Evolutionary conservation across 495 filamentous ascomycete genomes (phyloP), one percentile per base, ranked within the genome.

Genomic region (Trichoderma erinaceum): DNA sequence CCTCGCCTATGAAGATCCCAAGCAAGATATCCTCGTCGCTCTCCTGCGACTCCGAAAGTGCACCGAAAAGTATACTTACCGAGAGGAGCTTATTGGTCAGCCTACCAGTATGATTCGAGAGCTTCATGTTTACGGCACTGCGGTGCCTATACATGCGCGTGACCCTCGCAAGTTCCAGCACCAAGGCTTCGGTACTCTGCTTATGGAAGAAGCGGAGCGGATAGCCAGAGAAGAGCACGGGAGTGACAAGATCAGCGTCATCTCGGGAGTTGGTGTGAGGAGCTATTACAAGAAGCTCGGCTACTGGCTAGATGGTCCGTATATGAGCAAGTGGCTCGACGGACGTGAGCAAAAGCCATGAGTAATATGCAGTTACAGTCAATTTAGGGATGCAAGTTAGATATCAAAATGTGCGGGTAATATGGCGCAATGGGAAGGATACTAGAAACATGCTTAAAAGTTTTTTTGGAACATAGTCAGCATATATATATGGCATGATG

Each of bases 121-220:
- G 76, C 81, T 99, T 66, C 95, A 99, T 78, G 95, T 99, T 2
- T 99, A 99, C 75, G 95, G 95, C 16, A 92, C 90, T 67, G 95
- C 95, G 1, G 95, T 99, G 12, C 95, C 95, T 1, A 87, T 99
- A 66, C 95, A 99, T 75, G 93, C 91, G 12, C 84, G 95, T 67
- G 94, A 98, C 74, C 90, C 93, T 11, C 87, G 88, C 74, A 99
- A 99, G 77, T 98, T 97, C 79, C 95, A 99, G 81, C 95, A 99
- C 79, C 96, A 97, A 74, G 95, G 95, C 0, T 99, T 96, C 72
- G 95, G 95, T 32, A 98, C 96, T 3, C 77, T 99, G 67, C 73
- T 99, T 66, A 99, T 99, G 95, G 95, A 98, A 76, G 93, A 97
- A 79, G 95, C 95, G 1, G 96, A 99, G 78, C 84, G 92, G 58